phyloP scores from a whole-genome alignment of 495 filamentous ascomycete genomes.

The Opeltia flavorubescens region DNA sequence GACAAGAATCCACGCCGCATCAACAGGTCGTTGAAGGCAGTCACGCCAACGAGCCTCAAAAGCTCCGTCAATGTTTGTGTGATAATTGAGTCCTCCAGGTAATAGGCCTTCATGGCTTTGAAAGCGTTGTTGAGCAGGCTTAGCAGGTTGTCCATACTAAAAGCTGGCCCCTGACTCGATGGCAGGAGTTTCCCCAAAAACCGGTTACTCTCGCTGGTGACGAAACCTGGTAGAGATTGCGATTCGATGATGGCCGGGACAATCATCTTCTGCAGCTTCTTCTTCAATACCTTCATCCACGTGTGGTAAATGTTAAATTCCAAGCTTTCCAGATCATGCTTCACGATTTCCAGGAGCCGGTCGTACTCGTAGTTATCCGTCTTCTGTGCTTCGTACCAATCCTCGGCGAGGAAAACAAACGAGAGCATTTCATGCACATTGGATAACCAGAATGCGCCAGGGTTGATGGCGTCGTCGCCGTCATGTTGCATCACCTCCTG shows the following conservation, averaged over 20 bases:
- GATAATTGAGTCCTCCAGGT: slow-evolving; percentile 89
- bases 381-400: slow-evolving; percentile 99
- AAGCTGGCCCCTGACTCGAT: slow-evolving; percentile 74
- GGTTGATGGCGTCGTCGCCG: slow-evolving; percentile 92
- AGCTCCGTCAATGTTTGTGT: slow-evolving; percentile 92
- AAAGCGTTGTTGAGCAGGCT: slow-evolving; percentile 94
- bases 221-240: slow-evolving; percentile 93
- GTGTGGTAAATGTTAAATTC: slow-evolving; percentile 99
- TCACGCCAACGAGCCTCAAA: slow-evolving; percentile 85
- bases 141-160: slow-evolving; percentile 98
- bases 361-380: slow-evolving; percentile 99
- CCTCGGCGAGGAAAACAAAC: slow-evolving; percentile 96
- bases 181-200: slow-evolving; percentile 95
- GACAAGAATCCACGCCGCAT: slow-evolving; percentile 98
- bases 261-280: slow-evolving; percentile 98
- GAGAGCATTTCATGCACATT: slow-evolving; percentile 99
- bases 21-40: slow-evolving; percentile 95
- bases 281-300: slow-evolving; percentile 99
- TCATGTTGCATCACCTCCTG: slow-evolving; percentile 99
- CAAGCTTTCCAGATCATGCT: slow-evolving; percentile 93
- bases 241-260: slow-evolving; percentile 98
- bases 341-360: slow-evolving; percentile 92
- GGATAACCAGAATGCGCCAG: slow-evolving; percentile 96
- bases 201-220: slow-evolving; percentile 93
- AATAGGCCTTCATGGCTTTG: slow-evolving; percentile 97